Conservation (phyloP, 768 basidiomycete genomes). For the Grammothele lineata region DNA sequence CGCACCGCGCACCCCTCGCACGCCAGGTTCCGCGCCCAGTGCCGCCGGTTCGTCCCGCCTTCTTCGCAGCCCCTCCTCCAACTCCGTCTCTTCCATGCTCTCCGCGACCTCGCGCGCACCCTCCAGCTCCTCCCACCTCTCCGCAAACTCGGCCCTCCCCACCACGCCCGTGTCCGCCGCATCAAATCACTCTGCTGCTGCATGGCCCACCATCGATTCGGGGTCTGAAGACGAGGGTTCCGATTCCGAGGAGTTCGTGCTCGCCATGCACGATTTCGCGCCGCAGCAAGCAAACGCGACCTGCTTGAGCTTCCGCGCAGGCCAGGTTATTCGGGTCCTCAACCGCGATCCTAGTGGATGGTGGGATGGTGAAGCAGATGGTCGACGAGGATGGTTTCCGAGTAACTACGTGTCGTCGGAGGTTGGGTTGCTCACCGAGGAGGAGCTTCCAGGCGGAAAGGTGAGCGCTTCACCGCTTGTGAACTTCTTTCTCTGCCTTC, state of each 20-base stretch:
- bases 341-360: constrained; percentile 87
- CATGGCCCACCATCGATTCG: constrained; percentile 15
- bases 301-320: constrained; percentile 85
- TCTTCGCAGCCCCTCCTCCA: constrained; percentile 22
- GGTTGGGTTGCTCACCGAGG: constrained; percentile 52
- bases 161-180: constrained; percentile 6
- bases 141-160: constrained; percentile 7
- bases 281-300: constrained; percentile 69
- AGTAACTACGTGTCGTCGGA: constrained; percentile 89
- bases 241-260: constrained; percentile 60
- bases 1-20: constrained; percentile 6
- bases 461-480: constrained; percentile 29
- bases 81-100: constrained; percentile 21
- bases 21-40: constrained; percentile 14
- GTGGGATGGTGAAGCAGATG: constrained; percentile 98
- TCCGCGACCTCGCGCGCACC: constrained; percentile 19
- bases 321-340: constrained; percentile 88
- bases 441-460: constrained; percentile 41
- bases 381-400: constrained; percentile 93
- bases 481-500: no score
- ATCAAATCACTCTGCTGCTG: constrained; percentile 1
- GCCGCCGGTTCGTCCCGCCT: constrained; percentile 23
- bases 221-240: constrained; percentile 12
- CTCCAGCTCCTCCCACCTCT: constrained; percentile 11
- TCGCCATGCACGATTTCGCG: constrained; percentile 89